A percentile compares a stretch with the other conserved stretches of the same genome.
Conservation (phyloP, 2,329 filamentous ascomycete genomes). For the Beauveria sp. region DNA sequence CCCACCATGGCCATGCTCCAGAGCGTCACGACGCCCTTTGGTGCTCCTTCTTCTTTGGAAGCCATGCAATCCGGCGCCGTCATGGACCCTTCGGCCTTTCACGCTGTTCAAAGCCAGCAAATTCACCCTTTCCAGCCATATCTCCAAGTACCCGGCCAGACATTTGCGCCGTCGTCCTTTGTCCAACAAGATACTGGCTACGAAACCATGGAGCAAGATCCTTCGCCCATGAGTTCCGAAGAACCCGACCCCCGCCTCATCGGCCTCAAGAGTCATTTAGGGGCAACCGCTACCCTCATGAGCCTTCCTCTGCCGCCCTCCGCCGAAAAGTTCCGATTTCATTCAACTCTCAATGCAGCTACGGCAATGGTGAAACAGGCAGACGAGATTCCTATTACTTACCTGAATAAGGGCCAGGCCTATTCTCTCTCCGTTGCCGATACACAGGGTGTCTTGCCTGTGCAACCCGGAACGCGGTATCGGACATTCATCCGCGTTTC, state of each 20-base stretch:
- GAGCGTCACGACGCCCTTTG: conserved; percentile 74
- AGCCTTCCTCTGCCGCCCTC: conserved; percentile 41
- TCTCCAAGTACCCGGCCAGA: conserved; percentile 45
- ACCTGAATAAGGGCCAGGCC: conserved; percentile 94
- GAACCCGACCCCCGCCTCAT: conserved; percentile 34
- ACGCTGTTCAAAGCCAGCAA: conserved; percentile 51
- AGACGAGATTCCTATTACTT: conserved; percentile 93
- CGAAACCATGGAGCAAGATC: conserved; percentile 70
- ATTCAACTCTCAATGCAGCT: conserved; percentile 82
- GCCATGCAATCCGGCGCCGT: conserved; percentile 51
- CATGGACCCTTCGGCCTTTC: conserved; percentile 63
- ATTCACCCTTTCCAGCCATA: conserved; percentile 67
- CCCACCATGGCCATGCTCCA: conserved; percentile 67
- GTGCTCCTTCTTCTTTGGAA: conserved; percentile 63
- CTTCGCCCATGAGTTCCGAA: conserved; percentile 56
- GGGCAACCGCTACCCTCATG: conserved; percentile 49
- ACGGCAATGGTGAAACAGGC: conserved; percentile 91
- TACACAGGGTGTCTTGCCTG: conserved; percentile 54
- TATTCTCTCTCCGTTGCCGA: conserved; percentile 84
- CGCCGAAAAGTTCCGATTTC: conserved; percentile 76
- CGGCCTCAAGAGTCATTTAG: conserved; percentile 43
- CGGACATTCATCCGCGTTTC: conserved; percentile 91
- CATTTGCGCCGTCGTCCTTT: conserved; percentile 73
- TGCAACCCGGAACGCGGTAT: conserved; percentile 60
- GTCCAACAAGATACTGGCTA: conserved; percentile 74